A percentile compares a stretch with the other conserved stretches of the same genome.
These are phyloP conservation scores for Alopecurus myosuroides DNA, from an alignment of 176 grass and related monocot genomes.

Conservation along the genomic window DNA sequence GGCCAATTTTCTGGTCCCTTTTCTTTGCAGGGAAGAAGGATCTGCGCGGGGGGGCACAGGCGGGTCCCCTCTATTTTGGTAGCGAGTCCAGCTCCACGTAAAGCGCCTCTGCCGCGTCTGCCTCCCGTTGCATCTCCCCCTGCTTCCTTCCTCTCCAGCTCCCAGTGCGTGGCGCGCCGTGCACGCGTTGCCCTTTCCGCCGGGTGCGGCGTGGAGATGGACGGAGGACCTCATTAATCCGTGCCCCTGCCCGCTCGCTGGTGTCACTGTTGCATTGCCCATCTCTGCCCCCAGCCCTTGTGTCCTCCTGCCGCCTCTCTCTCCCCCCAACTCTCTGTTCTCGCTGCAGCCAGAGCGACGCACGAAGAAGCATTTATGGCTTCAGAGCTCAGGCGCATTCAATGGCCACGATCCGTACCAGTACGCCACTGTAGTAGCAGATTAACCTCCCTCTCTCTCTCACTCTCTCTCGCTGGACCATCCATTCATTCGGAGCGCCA, in stretches of 20 bases:
- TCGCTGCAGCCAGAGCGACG: slow-evolving; percentile 24
- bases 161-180: neutral
- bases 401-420: slow-evolving; percentile 35
- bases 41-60: slow-evolving; percentile 10
- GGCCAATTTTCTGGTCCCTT: neutral
- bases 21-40: slow-evolving; percentile 25
- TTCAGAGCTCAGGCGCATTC: slow-evolving; percentile 43
- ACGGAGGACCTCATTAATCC: slow-evolving; percentile 34
- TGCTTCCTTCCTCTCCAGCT: slow-evolving; percentile 4
- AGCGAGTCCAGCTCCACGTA: neutral
- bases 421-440: slow-evolving; percentile 18
- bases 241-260: slow-evolving; percentile 2
- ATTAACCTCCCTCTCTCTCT: slow-evolving; percentile 9
- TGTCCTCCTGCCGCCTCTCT: neutral
- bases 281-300: slow-evolving; percentile 16
- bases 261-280: slow-evolving; percentile 31
- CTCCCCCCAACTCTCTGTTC: slow-evolving; percentile 38
- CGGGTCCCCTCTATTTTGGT: slow-evolving; percentile 3
- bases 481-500: slow-evolving; percentile 27
- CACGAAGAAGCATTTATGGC: slow-evolving; percentile 36
- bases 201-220: no score
- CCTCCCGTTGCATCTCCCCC: neutral
- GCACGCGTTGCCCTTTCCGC: neutral
- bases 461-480: neutral
- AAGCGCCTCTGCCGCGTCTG: neutral